Percentiles rank a stretch among this genome's conserved stretches.
These are phyloP conservation scores for Coleophoma cylindrospora DNA, from an alignment of 2,329 filamentous ascomycete genomes.

Conservation along the genomic window DNA sequence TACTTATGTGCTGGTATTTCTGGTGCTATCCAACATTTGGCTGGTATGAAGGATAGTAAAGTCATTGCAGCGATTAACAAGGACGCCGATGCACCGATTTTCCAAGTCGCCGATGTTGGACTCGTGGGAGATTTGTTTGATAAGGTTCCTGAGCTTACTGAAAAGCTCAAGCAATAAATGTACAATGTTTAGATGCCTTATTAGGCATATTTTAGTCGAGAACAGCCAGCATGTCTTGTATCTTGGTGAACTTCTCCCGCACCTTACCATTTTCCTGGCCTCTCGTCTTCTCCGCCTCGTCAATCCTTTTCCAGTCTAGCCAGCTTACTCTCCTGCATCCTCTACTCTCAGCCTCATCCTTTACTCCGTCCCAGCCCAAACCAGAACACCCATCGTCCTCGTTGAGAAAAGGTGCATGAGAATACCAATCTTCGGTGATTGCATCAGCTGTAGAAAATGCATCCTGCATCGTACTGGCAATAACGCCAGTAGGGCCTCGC, in stretches of 20 bases:
- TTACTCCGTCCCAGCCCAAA: constrained; percentile 74
- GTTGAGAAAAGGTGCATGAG: constrained; percentile 41
- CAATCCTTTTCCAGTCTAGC: constrained; percentile 83
- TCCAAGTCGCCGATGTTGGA: constrained; percentile 95
- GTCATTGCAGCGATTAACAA: constrained; percentile 99
- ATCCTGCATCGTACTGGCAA: constrained; percentile 93
- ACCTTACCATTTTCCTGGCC: constrained; percentile 68
- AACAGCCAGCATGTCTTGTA: constrained; percentile 52
- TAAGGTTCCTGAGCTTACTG: constrained; percentile 89
- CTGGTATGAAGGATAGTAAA: constrained; percentile 99
- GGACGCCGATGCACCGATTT: constrained; percentile 93
- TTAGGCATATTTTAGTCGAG: constrained; percentile 29
- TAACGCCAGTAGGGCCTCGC: constrained; percentile 88
- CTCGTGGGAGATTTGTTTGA: constrained; percentile 94
- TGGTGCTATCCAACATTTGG: constrained; percentile 95
- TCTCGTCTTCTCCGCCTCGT: constrained; percentile 65
- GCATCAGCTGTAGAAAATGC: constrained; percentile 86
- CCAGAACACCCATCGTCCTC: constrained; percentile 33
- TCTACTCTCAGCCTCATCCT: constrained; percentile 47
- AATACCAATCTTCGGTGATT: constrained; percentile 72
- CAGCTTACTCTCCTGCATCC: constrained; percentile 66
- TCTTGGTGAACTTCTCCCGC: constrained; percentile 64
- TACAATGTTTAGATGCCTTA: constrained; percentile 10
- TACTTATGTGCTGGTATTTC: constrained; percentile 96
- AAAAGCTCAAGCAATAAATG: constrained; percentile 64